Base-by-base conservation (phyloP, 495 filamentous ascomycete species). In the Jackrogersella minutella region DNA sequence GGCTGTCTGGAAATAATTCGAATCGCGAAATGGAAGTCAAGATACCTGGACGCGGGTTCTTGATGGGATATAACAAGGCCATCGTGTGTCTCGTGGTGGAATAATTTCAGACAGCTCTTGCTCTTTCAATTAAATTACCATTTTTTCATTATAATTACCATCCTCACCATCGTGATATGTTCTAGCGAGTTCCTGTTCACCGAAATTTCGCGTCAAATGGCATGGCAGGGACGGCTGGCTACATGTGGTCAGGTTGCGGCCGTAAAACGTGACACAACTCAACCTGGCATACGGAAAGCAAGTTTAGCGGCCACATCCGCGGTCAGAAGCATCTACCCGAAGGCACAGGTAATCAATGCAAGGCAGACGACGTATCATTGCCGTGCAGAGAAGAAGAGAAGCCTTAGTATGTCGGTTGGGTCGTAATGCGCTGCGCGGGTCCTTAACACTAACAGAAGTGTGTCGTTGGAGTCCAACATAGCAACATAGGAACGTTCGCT, bases 251-350 rank as follows among this genome's bases (percentile, higher is more conserved):
- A 43, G 60, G 66, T 60, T 47, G 66, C 52, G 61, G 66, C 58
- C 53, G 64, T 69, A 53, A 56, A 40, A 69, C 61, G 66, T 69
- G 61, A 69, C 61, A 69, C 66, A 19, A 24, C 59, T 59, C 55
- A 51, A 69, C 46, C 59, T 57, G 46, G 49, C 59, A 59, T 68
- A 68, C 66, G 66, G 66, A 52, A 68, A 58, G 55, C 31, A 65
- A 61, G 37, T 53, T 64, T 56, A 57, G 40, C 66, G 66, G 66
- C 51, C 66, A 53, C 44, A 52, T 65, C 66, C 61, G 61, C 61
- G 66, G 61, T 65, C 66, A 69, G 50, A 69, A 65, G 66, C 57
- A 65, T 50, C 56, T 65, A 69, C 51, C 66, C 66, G 66, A 57
- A 49, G 33, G 57, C 57, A 54, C 57, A 60, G 51, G 56, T 59